phyloP scores from a whole-genome alignment of 192 early-diverging fungal genomes.

The Coemansia brasiliensis region DNA sequence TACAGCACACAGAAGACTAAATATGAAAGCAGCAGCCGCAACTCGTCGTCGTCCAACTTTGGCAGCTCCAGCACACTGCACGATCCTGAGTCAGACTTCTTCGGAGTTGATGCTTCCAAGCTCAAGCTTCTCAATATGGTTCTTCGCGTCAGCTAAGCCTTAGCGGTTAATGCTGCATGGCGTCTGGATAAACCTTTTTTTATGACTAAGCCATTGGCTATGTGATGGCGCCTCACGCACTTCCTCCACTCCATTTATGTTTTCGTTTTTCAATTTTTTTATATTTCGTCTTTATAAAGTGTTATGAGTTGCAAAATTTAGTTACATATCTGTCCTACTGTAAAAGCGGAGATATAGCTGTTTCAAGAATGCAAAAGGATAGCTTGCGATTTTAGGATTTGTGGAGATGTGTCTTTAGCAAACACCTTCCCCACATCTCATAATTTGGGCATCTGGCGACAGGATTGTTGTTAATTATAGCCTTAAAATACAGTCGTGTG shows the following conservation, averaged over 20 bases:
- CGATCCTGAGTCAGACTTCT: conserved; percentile 35
- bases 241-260: neutral
- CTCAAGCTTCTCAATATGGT: conserved; percentile 52
- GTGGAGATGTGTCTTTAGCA: too few relatives aligned
- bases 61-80: conserved; percentile 38
- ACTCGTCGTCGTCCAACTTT: conserved; percentile 29
- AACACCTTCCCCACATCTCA: too few relatives aligned
- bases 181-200: conserved; percentile 14
- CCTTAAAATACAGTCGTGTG: neutral
- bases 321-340: too few relatives aligned
- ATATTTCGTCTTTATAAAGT: neutral
- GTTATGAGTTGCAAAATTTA: neutral
- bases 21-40: conserved; percentile 35
- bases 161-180: conserved; percentile 7
- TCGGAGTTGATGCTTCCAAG: conserved; percentile 42
- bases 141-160: conserved; percentile 43
- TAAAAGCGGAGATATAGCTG: too few relatives aligned
- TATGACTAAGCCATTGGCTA: conserved; percentile 7
- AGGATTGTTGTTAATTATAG: neutral
- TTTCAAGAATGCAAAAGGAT: too few relatives aligned
- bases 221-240: neutral
- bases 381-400: too few relatives aligned
- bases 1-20: conserved; percentile 40
- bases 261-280: neutral
- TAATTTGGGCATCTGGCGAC: neutral